Evolutionary conservation across 208 protist genomes (phyloP), one percentile per base, ranked within the genome.

Genomic region (Leishmania lainsoni): DNA sequence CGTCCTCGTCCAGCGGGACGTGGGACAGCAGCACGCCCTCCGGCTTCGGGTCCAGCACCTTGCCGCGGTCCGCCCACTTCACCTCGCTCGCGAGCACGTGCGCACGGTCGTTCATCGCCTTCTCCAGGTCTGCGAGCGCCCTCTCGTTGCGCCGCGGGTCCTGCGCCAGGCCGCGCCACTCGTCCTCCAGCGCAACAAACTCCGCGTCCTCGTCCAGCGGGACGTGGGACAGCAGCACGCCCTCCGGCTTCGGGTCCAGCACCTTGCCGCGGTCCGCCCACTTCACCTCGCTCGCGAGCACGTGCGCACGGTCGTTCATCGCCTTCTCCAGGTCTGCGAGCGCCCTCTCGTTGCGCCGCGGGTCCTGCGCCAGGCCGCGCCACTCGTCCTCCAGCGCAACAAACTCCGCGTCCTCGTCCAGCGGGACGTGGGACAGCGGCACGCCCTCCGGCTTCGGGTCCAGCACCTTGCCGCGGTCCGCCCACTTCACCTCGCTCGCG

Each of bases 381-480:
- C 80, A 78, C 82, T 86, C 74, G 20, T 84, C 51, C 78, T 86
- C 87, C 52, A 87, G 66, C 56, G 39, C 70, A 2, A 39, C 3
- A 76, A 92, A 94, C 66, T 77, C n/a, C n/a, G n/a, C n/a, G n/a
- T n/a, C n/a, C n/a, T n/a, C n/a, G n/a, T n/a, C n/a, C n/a, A n/a
- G n/a, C 79, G 61, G 48, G 17, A 92, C 76, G 42, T 80, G 56
- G 56, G 59, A 74, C 70, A 92, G 79, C 26, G 83, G 83, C 51
- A 93, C 94, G 66, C 88, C 88, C 70, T 90, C 88, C 22, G 86
- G 87, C 71, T 84, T 75, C n/a, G n/a, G n/a, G n/a, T n/a, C n/a
- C n/a, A n/a, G n/a, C n/a, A n/a, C n/a, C n/a, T n/a, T n/a, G n/a
- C n/a, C n/a, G n/a, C n/a, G n/a, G n/a, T n/a, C n/a, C n/a, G n/a